Conservation (phyloP, 768 basidiomycete species). For the Clathrus columnatus region DNA sequence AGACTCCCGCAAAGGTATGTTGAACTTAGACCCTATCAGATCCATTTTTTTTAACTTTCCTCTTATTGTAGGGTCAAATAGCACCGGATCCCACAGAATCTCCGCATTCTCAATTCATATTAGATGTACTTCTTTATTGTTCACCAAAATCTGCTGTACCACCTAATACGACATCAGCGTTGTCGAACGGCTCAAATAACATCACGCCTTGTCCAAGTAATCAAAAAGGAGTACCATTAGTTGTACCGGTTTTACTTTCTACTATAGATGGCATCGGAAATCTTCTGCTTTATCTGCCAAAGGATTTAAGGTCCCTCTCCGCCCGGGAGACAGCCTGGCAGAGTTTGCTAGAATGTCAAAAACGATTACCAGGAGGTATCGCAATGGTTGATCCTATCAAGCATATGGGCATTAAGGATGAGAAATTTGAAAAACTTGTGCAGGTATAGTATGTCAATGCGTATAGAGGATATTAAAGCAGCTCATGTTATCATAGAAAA, state of each 20-base stretch:
- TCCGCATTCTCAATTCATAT: slow-evolving; percentile 84
- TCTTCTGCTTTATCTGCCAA: slow-evolving; percentile 80
- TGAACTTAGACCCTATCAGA: background rate
- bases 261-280: slow-evolving; percentile 83
- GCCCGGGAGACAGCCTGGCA: slow-evolving; percentile 84
- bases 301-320: slow-evolving; percentile 71
- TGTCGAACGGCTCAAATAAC: slow-evolving; percentile 42
- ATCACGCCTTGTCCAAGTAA: slow-evolving; percentile 66
- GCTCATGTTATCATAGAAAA: slow-evolving; percentile 53
- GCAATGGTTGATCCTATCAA: slow-evolving; percentile 82
- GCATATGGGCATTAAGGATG: slow-evolving; percentile 94
- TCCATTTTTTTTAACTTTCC: too few relatives aligned
- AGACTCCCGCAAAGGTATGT: slow-evolving; percentile 68
- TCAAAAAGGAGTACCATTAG: slow-evolving; percentile 72
- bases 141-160: slow-evolving; percentile 50
- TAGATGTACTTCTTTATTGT: slow-evolving; percentile 86
- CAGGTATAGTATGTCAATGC: slow-evolving; percentile 39
- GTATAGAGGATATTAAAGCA: background rate
- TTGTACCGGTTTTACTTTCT: slow-evolving; percentile 81
- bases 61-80: slow-evolving; percentile 28
- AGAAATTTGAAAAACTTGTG: slow-evolving; percentile 80
- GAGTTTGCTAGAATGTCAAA: slow-evolving; percentile 83
- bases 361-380: slow-evolving; percentile 82
- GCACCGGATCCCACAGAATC: slow-evolving; percentile 61
- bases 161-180: slow-evolving; percentile 35